A percentile compares a stretch with the other conserved stretches of the same genome.
Conservation (phyloP, 257 asterid genomes). For the Perilla frutescens region DNA sequence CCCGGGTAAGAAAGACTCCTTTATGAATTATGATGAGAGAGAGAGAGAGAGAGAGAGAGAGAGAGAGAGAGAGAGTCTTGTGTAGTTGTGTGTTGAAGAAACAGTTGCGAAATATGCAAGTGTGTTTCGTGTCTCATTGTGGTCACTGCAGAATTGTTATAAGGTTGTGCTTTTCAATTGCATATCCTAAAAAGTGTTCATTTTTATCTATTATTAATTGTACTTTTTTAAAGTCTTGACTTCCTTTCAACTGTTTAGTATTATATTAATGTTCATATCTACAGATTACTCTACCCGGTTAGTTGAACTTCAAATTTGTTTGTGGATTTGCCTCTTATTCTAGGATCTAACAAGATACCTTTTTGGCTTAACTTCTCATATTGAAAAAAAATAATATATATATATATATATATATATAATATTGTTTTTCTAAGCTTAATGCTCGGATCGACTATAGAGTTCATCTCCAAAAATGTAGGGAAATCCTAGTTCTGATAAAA, state of each 20-base stretch:
- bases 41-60: conserved; percentile 14
- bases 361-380: background rate
- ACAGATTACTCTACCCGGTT: background rate
- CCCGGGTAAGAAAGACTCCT: conserved; percentile 27
- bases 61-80: conserved; percentile 1
- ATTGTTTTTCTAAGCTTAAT: too few species aligned
- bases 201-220: background rate
- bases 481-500: background rate
- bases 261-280: background rate
- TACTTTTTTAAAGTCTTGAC: background rate
- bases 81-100: too few species aligned
- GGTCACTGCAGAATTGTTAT: background rate
- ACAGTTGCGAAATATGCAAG: background rate
- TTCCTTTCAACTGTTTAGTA: background rate
- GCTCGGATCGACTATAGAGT: too few species aligned
- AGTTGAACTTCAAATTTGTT: background rate
- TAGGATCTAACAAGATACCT: background rate
- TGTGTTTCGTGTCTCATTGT: background rate
- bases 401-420: too few species aligned
- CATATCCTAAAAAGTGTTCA: background rate
- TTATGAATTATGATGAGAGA: background rate
- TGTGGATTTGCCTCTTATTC: background rate
- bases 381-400: too few species aligned
- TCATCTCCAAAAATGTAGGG: background rate
- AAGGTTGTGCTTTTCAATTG: background rate